These are phyloP conservation scores for Fragaria vesca DNA, from an alignment of 306 rosid genomes.

Conservation along the genomic window DNA sequence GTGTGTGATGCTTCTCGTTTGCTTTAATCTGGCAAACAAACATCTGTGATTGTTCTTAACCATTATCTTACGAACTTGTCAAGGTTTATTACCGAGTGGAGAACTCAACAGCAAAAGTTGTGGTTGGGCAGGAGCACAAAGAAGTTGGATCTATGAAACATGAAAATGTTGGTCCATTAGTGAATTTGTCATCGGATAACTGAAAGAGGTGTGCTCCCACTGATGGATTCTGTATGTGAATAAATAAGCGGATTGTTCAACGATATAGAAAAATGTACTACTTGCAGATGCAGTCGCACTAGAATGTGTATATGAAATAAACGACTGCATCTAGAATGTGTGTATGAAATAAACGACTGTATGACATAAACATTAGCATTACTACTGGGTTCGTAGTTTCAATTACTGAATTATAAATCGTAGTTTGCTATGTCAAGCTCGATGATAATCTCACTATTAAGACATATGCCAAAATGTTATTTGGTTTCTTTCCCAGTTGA, in stretches of 20 bases:
- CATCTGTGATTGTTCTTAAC: neutral
- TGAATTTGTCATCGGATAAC: slow-evolving; percentile 2
- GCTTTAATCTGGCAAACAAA: neutral
- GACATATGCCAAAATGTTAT: no score
- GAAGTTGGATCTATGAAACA: slow-evolving; percentile 16
- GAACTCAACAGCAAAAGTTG: slow-evolving; percentile 21
- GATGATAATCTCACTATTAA: no score
- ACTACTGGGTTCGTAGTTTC: neutral
- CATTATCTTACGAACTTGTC: neutral
- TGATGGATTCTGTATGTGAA: slow-evolving; percentile 10
- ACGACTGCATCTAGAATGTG: no score
- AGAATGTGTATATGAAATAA: neutral
- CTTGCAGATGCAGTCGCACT: neutral
- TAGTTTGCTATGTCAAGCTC: neutral
- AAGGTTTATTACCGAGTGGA: slow-evolving; percentile 70
- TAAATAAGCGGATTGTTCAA: neutral
- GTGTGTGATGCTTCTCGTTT: neutral
- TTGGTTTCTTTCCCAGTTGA: neutral
- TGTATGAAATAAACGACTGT: no score
- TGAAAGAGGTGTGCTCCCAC: slow-evolving; percentile 1
- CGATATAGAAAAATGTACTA: neutral
- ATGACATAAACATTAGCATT: neutral
- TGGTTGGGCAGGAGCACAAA: slow-evolving; percentile 7
- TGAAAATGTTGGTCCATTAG: slow-evolving; percentile 19
- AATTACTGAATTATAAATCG: neutral